Percentiles rank a stretch among this genome's conserved stretches.
These are phyloP conservation scores for Coemansia aciculifera DNA, from an alignment of 192 early-diverging fungal species.

Conservation along the genomic window DNA sequence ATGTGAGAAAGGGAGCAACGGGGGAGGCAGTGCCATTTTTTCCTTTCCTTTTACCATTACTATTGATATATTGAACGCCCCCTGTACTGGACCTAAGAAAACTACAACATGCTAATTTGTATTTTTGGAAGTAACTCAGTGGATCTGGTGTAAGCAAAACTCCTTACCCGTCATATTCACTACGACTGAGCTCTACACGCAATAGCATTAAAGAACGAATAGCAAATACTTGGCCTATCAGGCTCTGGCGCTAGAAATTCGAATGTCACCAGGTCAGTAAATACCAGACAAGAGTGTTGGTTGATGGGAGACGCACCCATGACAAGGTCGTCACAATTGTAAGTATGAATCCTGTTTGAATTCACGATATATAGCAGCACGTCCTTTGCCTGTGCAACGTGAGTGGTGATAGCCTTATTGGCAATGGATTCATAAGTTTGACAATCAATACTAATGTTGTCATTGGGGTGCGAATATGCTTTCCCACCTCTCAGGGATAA, in stretches of 20 bases:
- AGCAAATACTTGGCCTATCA: not conserved
- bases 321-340: not conserved
- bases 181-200: not conserved
- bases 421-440: conserved; percentile 7
- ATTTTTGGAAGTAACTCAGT: not conserved
- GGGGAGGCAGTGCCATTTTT: no score
- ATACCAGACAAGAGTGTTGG: not conserved
- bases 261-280: not conserved
- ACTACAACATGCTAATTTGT: not conserved
- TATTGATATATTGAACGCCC: not conserved
- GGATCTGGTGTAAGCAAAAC: not conserved
- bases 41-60: not conserved
- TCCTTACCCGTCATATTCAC: not conserved
- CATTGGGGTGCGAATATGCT: not conserved
- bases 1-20: no score
- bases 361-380: not conserved
- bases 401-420: not conserved
- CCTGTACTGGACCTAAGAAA: no score
- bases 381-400: no score
- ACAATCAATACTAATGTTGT: not conserved
- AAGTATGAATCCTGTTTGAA: not conserved
- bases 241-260: not conserved
- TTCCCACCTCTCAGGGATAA: not conserved
- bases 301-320: not conserved
- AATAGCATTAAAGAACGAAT: not conserved